A percentile compares a stretch with the other conserved stretches of the same genome.
Conservation (phyloP, 257 asterid species). For the Nicotiana undulata region DNA sequence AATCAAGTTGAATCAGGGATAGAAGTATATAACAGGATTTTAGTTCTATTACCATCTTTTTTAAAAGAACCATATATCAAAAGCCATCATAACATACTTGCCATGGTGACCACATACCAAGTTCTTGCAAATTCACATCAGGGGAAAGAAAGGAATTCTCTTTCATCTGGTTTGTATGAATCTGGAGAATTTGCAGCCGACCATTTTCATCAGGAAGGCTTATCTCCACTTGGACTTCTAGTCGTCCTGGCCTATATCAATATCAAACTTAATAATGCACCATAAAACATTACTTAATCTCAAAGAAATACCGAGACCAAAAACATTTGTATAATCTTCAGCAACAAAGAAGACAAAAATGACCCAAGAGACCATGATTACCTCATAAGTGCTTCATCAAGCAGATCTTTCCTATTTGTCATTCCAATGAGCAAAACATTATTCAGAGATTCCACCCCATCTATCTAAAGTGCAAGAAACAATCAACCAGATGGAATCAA, state of each 20-base stretch:
- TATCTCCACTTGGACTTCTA: constrained; percentile 98
- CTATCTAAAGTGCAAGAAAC: constrained; percentile 56
- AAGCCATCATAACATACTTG: neutral
- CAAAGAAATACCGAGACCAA: neutral
- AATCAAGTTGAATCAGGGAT: neutral
- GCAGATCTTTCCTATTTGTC: constrained; percentile 97
- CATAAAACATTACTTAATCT: neutral
- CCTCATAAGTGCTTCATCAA: constrained; percentile 99
- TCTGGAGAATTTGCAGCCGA: constrained; percentile 93
- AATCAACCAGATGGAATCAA: neutral
- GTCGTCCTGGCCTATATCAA: constrained; percentile 84
- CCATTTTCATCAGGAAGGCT: constrained; percentile 99
- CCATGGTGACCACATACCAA: constrained; percentile 48
- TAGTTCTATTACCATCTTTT: neutral
- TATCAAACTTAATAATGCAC: neutral
- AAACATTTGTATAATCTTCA: neutral
- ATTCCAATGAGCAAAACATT: constrained; percentile 98
- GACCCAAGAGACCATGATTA: constrained; percentile 19
- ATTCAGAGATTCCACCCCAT: constrained; percentile 98
- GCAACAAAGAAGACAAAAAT: constrained; percentile 9
- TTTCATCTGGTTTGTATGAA: constrained; percentile 95
- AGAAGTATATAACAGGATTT: neutral
- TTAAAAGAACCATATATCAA: constrained; percentile 1
- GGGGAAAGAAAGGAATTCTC: constrained; percentile 93
- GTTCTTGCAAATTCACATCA: constrained; percentile 84